Conservation (phyloP, 2,329 filamentous ascomycete species). For the Albifimbria verrucaria region DNA sequence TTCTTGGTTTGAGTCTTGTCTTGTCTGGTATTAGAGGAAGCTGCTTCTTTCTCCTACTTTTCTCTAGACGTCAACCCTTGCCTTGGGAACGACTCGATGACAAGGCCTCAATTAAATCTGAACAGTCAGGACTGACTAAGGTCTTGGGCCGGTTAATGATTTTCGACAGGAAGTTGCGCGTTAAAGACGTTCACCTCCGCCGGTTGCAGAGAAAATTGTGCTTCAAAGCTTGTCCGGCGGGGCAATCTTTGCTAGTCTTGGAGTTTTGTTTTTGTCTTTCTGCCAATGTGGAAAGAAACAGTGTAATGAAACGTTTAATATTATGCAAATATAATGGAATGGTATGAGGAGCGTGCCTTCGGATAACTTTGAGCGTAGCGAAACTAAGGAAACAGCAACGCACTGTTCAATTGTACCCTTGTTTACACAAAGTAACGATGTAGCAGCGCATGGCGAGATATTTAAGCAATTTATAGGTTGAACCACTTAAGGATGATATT, state of each 20-base stretch:
- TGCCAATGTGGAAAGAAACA: background rate
- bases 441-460: too few species aligned
- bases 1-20: conserved; percentile 38
- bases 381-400: too few species aligned
- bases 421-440: too few species aligned
- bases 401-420: too few species aligned
- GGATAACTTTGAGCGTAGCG: too few species aligned
- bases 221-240: conserved; percentile 37
- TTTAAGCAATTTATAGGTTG: too few species aligned
- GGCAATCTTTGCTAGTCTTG: conserved; percentile 30
- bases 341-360: too few species aligned
- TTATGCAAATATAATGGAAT: too few species aligned
- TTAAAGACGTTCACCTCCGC: conserved; percentile 40
- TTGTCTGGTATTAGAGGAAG: conserved; percentile 41
- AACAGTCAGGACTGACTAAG: conserved; percentile 22
- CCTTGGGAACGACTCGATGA: conserved; percentile 48
- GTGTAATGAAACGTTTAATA: too few species aligned
- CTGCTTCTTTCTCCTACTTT: conserved; percentile 46
- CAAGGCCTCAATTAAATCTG: conserved; percentile 17
- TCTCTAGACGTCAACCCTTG: conserved; percentile 40
- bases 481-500: too few species aligned
- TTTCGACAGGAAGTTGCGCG: conserved; percentile 42
- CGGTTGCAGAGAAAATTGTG: conserved; percentile 42
- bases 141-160: conserved; percentile 39
- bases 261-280: conserved; percentile 35